Evolutionary conservation across 108 stramenopile genomes (phyloP), one percentile per base, ranked within the genome.

Genomic region (Cyclostephanos invisitatus): DNA sequence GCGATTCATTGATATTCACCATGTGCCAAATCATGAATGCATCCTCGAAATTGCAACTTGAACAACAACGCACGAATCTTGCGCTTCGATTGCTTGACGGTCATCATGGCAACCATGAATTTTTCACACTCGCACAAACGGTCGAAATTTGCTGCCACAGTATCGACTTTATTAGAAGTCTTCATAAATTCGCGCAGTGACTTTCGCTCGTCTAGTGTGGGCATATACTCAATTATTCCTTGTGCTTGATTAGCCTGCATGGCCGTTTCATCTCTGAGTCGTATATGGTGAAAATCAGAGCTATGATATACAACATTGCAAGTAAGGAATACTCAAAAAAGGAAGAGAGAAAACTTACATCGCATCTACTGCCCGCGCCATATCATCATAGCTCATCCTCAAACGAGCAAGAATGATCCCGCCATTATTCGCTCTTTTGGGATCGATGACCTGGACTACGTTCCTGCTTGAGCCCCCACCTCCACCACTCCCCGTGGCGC

Each of bases 91-190:
- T 94, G 93, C 62, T 94, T 94, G 35, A 94, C 91, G 21, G 90
- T 91, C 91, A 94, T 89, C 88, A 92, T 93, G 7, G 92, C 89
- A 5, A 90, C 88, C 92, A 93, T 92, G 79, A 93, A 93, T 67
- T 93, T 93, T 64, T 93, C 92, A 62, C 91, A 91, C 71, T 93
- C 92, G 59, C 92, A 92, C 22, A 93, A 74, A 36, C 85, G 82
- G 11, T 90, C 89, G 65, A 92, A 90, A 32, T 78, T 86, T 60
- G 87, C 84, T 2, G 86, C 87, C 25, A 86, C 88, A 38, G 89
- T 87, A 63, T 82, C 84, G 5, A 88, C 85, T 47, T 80, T 77
- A 12, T 71, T 64, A 10, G 58, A 59, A n/a, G 78, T 72, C 21
- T 86, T 84, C 91, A 92, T 91, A 78, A 90, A 90, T 20, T 85